phyloP scores from a whole-genome alignment of 2,329 filamentous ascomycete genomes.

The Calonectria honghensis region DNA sequence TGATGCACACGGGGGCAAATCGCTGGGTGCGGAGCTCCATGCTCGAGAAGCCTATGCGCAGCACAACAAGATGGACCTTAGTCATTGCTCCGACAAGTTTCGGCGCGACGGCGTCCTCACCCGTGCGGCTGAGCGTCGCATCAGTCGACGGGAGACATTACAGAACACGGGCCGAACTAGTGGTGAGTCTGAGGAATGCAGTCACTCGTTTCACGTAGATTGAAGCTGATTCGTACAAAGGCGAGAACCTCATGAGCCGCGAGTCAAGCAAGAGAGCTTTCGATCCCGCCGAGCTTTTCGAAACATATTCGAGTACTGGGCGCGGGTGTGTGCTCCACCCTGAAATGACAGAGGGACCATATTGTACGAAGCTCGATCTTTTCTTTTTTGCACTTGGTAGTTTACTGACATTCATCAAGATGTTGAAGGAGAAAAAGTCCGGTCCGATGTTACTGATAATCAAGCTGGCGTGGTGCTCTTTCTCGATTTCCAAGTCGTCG shows the following conservation, averaged over 20 bases:
- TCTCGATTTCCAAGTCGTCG: conserved; percentile 36
- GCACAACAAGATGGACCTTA: conserved; percentile 33
- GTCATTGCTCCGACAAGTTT: conserved; percentile 37
- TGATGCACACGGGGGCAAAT: conserved; percentile 25
- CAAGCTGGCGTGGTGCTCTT: conserved; percentile 25
- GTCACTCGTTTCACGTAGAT: not conserved
- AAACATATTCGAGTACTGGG: not conserved
- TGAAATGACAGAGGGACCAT: conserved; percentile 34
- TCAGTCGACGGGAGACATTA: not conserved
- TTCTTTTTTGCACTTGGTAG: not conserved
- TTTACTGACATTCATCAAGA: conserved; percentile 4
- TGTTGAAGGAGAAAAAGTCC: conserved; percentile 30
- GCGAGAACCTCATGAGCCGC: not conserved
- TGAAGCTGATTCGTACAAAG: not conserved
- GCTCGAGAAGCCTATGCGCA: conserved; percentile 29
- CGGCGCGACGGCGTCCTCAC: conserved; percentile 26
- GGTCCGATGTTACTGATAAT: conserved; percentile 17
- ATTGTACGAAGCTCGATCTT: conserved; percentile 13
- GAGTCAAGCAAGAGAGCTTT: conserved; percentile 3
- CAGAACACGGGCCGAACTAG: not conserved
- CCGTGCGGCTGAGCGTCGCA: conserved; percentile 33
- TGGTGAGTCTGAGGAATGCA: not conserved
- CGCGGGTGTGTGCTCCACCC: conserved; percentile 38
- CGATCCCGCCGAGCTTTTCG: conserved; percentile 9
- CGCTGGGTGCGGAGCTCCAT: conserved; percentile 28